Evolutionary conservation across 179 eudicot genomes (phyloP).

Genomic region (Beta corolliflora): DNA sequence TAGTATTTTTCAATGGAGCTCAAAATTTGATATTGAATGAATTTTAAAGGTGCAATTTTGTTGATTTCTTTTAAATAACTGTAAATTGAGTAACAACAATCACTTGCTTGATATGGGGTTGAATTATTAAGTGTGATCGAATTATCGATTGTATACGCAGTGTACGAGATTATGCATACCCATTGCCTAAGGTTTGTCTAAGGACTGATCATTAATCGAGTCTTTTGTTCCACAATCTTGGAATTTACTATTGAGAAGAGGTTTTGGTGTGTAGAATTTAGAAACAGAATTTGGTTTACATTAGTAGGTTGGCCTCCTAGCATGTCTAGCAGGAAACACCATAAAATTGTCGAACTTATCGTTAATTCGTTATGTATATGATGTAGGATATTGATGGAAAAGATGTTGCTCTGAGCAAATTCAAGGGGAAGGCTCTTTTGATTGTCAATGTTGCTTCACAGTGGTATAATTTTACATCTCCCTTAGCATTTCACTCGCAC

Average conservation of each 20-base stretch:
- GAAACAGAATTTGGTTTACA: neutral
- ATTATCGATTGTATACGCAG: neutral
- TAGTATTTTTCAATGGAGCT: neutral
- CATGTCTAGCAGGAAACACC: neutral
- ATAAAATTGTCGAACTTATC: neutral
- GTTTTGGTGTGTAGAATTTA: neutral
- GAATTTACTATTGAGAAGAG: neutral
- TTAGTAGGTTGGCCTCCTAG: neutral
- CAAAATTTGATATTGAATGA: neutral
- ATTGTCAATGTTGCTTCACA: slow-evolving; percentile 94
- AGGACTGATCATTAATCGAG: neutral
- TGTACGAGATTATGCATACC: neutral
- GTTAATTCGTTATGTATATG: slow-evolving; percentile 7
- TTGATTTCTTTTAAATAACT: neutral
- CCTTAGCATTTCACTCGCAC: neutral
- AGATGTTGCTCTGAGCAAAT: slow-evolving; percentile 74
- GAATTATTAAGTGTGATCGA: neutral
- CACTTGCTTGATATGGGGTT: neutral
- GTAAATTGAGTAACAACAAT: neutral
- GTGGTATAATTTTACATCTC: slow-evolving; percentile 57
- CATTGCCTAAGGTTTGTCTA: neutral
- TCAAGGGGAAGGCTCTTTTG: slow-evolving; percentile 80
- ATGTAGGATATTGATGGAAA: slow-evolving; percentile 83
- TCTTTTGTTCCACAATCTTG: neutral
- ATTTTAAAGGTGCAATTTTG: neutral